A percentile compares a stretch with the other conserved stretches of the same genome.
These are phyloP conservation scores for Panicum hallii DNA, from an alignment of 202 grass and related monocot species.

Conservation along the genomic window DNA sequence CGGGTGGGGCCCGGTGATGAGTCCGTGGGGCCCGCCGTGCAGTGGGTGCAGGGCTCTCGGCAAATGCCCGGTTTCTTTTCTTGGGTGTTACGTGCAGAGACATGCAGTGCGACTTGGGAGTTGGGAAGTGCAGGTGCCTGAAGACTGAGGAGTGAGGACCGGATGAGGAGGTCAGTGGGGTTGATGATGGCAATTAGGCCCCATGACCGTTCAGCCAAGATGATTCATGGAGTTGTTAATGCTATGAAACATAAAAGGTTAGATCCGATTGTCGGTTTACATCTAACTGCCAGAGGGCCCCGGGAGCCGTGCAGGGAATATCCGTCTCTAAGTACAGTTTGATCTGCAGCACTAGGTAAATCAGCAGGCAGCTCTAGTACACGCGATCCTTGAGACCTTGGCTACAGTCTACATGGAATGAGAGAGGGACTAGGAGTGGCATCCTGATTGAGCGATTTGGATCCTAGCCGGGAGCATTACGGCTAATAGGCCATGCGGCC, in stretches of 20 bases:
- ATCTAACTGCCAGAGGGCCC: not conserved
- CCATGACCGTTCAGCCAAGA: not conserved
- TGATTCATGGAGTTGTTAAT: not conserved
- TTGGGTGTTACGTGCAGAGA: not conserved
- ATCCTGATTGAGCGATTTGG: not conserved
- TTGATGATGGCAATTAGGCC: slow-evolving; percentile 29
- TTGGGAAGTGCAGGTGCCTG: not conserved
- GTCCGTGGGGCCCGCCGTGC: not conserved
- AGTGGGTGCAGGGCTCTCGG: not conserved
- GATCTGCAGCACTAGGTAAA: not conserved
- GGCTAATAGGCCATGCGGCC: not conserved
- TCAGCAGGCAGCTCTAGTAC: not conserved
- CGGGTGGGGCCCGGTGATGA: not conserved
- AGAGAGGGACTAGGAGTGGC: not conserved
- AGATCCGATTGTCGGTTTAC: not conserved
- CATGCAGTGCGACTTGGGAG: not conserved
- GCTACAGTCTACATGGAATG: not conserved
- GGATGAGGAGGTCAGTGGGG: not conserved
- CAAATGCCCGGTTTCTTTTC: not conserved
- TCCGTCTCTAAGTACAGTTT: not conserved
- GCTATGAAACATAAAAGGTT: not conserved
- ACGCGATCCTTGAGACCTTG: not conserved
- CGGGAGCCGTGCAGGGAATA: not conserved
- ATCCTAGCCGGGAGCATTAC: not conserved
- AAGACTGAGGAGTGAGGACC: not conserved